phyloP scores from a whole-genome alignment of 2,329 filamentous ascomycete genomes.

The Xylariaceae sp. region DNA sequence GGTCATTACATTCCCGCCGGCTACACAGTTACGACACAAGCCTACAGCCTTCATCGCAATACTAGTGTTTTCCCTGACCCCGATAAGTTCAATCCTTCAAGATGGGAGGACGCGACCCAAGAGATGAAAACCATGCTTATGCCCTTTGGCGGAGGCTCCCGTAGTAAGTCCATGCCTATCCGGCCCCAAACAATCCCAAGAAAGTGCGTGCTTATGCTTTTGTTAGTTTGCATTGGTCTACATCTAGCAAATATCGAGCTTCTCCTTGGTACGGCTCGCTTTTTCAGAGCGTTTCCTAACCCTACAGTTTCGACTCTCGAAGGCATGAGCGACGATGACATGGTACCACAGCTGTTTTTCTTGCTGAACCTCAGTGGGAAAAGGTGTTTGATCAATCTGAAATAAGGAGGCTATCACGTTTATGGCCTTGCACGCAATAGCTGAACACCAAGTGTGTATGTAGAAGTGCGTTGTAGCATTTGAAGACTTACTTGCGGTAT shows the following conservation, averaged over 20 bases:
- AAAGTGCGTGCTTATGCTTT: background rate
- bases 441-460: too few relatives aligned
- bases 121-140: constrained; percentile 28
- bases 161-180: constrained; percentile 20
- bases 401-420: background rate
- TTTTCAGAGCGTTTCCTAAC: constrained; percentile 41
- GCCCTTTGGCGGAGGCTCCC: constrained; percentile 30
- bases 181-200: background rate
- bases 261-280: constrained; percentile 45
- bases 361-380: constrained; percentile 27
- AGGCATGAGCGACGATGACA: constrained; percentile 31
- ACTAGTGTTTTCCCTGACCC: constrained; percentile 36
- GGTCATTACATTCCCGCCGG: constrained; percentile 36
- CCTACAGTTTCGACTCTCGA: constrained; percentile 26
- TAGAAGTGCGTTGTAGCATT: too few relatives aligned
- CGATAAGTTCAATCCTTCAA: constrained; percentile 24
- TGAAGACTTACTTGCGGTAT: too few relatives aligned
- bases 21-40: constrained; percentile 34
- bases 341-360: constrained; percentile 29
- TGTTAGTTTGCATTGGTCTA: constrained; percentile 47
- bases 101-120: constrained; percentile 25
- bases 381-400: constrained; percentile 28
- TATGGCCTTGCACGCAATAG: too few relatives aligned
- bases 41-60: constrained; percentile 41
- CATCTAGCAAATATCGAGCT: constrained; percentile 55